Evolutionary conservation across 345 rosid species (phyloP), one percentile per base, ranked within the genome.

Genomic region (Rhodomyrtus tomentosa): DNA sequence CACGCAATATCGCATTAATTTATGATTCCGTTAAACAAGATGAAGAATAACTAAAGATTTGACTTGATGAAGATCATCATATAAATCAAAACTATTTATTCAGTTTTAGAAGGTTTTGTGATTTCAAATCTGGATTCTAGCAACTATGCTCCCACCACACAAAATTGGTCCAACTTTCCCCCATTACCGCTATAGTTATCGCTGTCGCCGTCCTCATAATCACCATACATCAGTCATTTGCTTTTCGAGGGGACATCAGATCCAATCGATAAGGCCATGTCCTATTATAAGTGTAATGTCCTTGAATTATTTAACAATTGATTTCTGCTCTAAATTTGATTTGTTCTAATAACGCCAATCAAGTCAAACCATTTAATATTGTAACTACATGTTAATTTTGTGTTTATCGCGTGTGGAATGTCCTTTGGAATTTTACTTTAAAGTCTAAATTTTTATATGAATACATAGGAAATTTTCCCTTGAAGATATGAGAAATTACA

Each of bases 401-500:
- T 68, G 76, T 68, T 68, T 68, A 68, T 68, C 32, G 45, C 20
- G 6, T 8, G 20, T 68, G 76, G 6, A 68, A 68, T 68, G 45
- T 32, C 42, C 45, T 18, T 68, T 32, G 36, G 13, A 68, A 32
- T 7, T 21, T 68, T 68, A 7, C 12, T 18, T 32, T 68, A 9
- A 36, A 68, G 24, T 18, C 76, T 36, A 36, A 68, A 36, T 22
- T 18, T 8, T 18, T 21, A 18, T 3, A 32, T 32, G 24, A 68
- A 18, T 24, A 38, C 38, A 4, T 2, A 4, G 1, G 36, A 62
- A 1, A 0, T 0, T 8, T 15, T 16, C 8, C 24, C 5, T 32
- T 32, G 18, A 36, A 36, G 18, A 36, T 32, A 0, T 21, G 0
- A 55, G 5, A 55, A 22, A 32, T 68, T 14, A 18, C 16, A 68